Evolutionary conservation across 163 green algal species (phyloP).

Genomic region (Chlorella variabilis): DNA sequence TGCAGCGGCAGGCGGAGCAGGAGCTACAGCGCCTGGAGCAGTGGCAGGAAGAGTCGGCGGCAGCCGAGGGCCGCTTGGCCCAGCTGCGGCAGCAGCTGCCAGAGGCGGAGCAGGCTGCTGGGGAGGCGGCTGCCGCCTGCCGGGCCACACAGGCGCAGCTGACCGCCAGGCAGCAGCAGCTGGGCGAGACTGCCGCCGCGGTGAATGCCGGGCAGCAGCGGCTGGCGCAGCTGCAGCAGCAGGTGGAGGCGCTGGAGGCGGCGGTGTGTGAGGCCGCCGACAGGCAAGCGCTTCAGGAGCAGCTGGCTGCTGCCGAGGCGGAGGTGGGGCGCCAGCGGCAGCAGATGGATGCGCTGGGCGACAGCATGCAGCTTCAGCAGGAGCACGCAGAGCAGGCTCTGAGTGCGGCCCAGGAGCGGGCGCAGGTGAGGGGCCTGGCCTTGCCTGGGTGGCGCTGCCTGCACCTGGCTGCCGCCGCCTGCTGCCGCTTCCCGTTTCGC

Average conservation of each 20-base stretch:
- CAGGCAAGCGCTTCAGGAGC: neutral
- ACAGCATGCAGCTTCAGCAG: constrained; percentile 24
- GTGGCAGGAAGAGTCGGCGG: neutral
- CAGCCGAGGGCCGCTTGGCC: neutral
- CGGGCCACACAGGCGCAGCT: neutral
- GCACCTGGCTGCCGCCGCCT: too few relatives aligned
- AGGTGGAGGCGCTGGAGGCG: constrained; percentile 12
- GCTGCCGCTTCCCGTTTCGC: too few relatives aligned
- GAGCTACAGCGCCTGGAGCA: neutral
- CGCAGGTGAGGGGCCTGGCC: neutral
- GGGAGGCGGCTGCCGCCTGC: neutral
- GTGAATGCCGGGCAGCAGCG: constrained; percentile 1
- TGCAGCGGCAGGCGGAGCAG: neutral
- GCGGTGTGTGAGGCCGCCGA: neutral
- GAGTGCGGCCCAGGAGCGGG: neutral
- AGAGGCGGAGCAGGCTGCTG: neutral
- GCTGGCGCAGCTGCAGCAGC: neutral
- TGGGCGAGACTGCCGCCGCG: neutral
- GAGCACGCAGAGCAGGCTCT: constrained; percentile 6
- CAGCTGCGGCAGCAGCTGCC: constrained; percentile 6
- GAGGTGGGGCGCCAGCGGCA: neutral
- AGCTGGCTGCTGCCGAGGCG: neutral
- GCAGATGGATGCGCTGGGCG: constrained; percentile 14
- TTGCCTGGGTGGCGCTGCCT: too few relatives aligned
- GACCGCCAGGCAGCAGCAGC: neutral